A percentile compares a stretch with the other conserved stretches of the same genome.
Evolutionary conservation across 2,329 filamentous ascomycete species (phyloP).

Genomic region (Fusarium protoensiforme): DNA sequence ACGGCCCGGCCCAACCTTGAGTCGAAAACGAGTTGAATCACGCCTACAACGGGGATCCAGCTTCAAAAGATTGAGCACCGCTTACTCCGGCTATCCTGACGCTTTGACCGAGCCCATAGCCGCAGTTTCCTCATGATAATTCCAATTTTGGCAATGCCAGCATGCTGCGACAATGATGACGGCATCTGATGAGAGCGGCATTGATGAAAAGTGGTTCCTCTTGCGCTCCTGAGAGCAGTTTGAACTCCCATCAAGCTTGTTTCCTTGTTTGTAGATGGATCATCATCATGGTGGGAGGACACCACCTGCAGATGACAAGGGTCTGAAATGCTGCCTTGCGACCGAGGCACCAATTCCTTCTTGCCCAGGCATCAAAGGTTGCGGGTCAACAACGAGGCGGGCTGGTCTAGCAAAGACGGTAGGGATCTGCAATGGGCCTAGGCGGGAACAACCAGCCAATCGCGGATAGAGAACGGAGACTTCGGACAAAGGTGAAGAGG

Average conservation of each 20-base stretch:
- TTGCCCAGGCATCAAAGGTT: constrained; percentile 4
- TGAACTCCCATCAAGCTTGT: constrained; percentile 23
- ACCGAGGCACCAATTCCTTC: constrained; percentile 24
- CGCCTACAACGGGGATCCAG: background rate
- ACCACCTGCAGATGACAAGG: constrained; percentile 15
- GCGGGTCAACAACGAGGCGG: constrained; percentile 27
- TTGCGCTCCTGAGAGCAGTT: background rate
- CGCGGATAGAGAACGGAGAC: constrained; percentile 8
- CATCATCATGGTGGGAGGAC: constrained; percentile 23
- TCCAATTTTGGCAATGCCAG: background rate
- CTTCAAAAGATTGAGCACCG: background rate
- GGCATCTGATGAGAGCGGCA: constrained; percentile 23
- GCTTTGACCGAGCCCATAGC: constrained; percentile 2
- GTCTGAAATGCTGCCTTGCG: constrained; percentile 33
- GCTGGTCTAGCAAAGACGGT: constrained; percentile 8
- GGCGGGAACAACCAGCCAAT: constrained; percentile 25
- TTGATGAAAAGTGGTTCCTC: constrained; percentile 25
- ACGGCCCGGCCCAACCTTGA: background rate
- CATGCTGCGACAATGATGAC: constrained; percentile 26
- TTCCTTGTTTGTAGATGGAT: constrained; percentile 35
- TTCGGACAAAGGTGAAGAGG: constrained; percentile 5
- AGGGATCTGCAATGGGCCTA: constrained; percentile 31
- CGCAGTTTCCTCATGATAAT: background rate
- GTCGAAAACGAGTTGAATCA: constrained; percentile 5
- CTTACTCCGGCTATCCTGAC: background rate